Evolutionary conservation across 2,329 filamentous ascomycete genomes (phyloP), one percentile per base, ranked within the genome.

Genomic region (Aspergillus japonicus): DNA sequence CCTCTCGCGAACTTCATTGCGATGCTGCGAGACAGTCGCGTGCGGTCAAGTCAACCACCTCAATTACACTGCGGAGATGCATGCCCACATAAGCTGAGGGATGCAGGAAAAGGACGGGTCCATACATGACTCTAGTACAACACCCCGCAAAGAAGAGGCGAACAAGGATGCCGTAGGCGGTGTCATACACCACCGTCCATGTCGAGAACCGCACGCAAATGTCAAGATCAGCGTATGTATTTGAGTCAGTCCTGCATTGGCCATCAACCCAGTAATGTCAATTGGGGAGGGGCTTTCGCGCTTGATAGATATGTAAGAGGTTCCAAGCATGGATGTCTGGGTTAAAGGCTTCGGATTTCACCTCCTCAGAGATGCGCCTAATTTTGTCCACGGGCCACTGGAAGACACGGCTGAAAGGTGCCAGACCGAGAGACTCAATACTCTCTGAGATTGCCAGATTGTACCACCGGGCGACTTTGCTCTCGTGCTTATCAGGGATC

Each of bases 401-500:
- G 55, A 85, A 84, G 47, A 87, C 80, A 59, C 87, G 84, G 49
- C 85, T 88, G 70, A 97, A 83, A 7, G 92, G 89, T 39, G 84
- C 89, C 68, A 95, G 75, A 64, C 88, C 89, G 68, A 96, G 80
- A 12, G 88, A 87, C 67, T 92, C 85, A 53, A 96, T 77, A 26
- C 89, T 89, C 69, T 90, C 86, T 11, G 84, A 87, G 66, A 96
- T 81, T 44, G 87, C 88, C 24, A 94, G 79, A 70, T 94, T 92
- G 77, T 96, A 96, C 90, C 91, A 96, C 59, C 87, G 83, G 31
- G 90, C 91, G 56, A 92, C 83, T 49, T 89, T 84, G 62, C 86
- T 87, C 66, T 87, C 82, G 63, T 86, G 81, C 26, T 82, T 79
- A 66, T 91, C 86, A 26, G 79, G 74, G 60, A 86, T 84, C 89